Conservation (phyloP, 352 stramenopile genomes). For the Globisporangium uncinulatum region DNA sequence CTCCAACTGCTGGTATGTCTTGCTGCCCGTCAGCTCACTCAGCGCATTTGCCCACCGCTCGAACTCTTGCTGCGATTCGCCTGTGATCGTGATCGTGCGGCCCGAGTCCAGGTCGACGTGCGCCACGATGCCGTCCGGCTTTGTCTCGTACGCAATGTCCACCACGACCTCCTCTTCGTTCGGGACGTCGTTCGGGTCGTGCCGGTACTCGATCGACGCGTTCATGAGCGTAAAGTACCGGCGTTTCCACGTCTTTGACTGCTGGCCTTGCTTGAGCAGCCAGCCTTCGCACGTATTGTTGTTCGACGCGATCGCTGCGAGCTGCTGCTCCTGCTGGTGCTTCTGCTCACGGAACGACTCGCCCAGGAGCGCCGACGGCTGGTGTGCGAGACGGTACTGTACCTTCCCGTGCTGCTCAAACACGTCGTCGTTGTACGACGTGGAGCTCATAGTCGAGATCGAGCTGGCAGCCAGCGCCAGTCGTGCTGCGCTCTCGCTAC, state of each 20-base stretch:
- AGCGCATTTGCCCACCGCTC: conserved; percentile 53
- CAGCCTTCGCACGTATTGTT: conserved; percentile 34
- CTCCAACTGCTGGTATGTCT: conserved; percentile 7
- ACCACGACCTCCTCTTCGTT: conserved; percentile 43
- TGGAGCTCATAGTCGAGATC: neutral
- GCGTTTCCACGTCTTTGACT: conserved; percentile 44
- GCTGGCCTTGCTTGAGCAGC: conserved; percentile 49
- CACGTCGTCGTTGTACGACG: neutral
- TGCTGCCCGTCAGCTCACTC: conserved; percentile 27
- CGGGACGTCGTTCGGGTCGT: conserved; percentile 38
- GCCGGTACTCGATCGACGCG: conserved; percentile 55
- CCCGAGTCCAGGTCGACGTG: conserved; percentile 55
- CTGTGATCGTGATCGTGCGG: conserved; percentile 40
- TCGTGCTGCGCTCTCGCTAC: neutral
- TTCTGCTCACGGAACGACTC: conserved; percentile 3
- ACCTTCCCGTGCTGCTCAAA: conserved; percentile 8
- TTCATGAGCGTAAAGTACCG: conserved; percentile 59
- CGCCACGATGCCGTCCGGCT: conserved; percentile 21
- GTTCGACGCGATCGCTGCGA: neutral
- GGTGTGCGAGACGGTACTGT: conserved; percentile 3
- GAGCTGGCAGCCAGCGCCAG: conserved; percentile 2
- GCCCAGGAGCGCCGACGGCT: neutral
- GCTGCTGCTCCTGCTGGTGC: neutral
- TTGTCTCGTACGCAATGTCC: conserved; percentile 35
- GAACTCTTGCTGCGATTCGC: conserved; percentile 33